phyloP scores from a whole-genome alignment of 176 grass and related monocot genomes.

The Triticum monococcum region DNA sequence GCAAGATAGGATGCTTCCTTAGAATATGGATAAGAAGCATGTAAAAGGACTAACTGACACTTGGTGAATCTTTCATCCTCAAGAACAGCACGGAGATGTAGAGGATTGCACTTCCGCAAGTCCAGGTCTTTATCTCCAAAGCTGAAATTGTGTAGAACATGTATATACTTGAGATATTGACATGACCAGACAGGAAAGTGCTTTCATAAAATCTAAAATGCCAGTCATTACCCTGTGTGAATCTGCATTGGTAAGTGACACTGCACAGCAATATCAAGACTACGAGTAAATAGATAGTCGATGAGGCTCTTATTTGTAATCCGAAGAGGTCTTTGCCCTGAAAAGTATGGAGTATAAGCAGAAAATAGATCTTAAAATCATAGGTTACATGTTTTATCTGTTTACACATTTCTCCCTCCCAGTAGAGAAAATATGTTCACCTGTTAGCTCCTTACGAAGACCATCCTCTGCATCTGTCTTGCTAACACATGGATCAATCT shows the following conservation, averaged over 20 bases:
- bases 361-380: constrained; percentile 5
- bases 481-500: constrained; percentile 73
- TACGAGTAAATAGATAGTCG: constrained; percentile 86
- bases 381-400: not conserved
- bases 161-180: constrained; percentile 27
- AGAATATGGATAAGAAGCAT: constrained; percentile 97
- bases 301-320: constrained; percentile 90
- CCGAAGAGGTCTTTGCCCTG: constrained; percentile 71
- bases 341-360: constrained; percentile 37
- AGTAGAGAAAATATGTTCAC: constrained; percentile 30
- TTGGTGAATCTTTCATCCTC: constrained; percentile 77
- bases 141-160: constrained; percentile 51
- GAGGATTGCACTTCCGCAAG: constrained; percentile 83
- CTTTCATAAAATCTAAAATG: constrained; percentile 20
- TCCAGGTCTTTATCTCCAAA: constrained; percentile 97
- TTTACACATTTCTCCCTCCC: not conserved
- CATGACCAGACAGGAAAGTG: constrained; percentile 6
- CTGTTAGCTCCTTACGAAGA: constrained; percentile 66
- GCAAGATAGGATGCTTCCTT: constrained; percentile 99
- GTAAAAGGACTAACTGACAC: constrained; percentile 89
- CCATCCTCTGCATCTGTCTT: constrained; percentile 82
- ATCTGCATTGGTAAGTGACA: constrained; percentile 80
- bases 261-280: constrained; percentile 63
- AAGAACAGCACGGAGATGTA: constrained; percentile 80
- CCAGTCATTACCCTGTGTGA: constrained; percentile 78